phyloP scores from a whole-genome alignment of 495 filamentous ascomycete genomes.

The Penicillium odoratum region DNA sequence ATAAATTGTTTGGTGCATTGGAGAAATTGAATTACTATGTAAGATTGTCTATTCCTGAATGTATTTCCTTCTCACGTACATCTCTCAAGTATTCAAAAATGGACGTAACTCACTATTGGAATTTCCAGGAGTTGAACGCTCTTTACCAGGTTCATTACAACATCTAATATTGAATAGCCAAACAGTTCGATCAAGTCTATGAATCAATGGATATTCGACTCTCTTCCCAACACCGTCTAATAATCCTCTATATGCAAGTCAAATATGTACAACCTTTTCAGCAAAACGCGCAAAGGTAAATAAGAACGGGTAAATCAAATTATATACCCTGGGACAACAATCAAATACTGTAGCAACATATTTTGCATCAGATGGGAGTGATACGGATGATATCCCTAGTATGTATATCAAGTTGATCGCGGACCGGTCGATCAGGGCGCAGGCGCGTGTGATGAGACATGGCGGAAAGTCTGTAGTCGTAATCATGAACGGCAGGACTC shows the following conservation, averaged over 20 bases:
- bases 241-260: slow-evolving; percentile 6
- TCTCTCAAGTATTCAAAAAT: too few species aligned
- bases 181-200: background rate
- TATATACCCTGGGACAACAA: background rate
- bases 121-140: too few species aligned
- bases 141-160: too few species aligned
- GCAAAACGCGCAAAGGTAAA: background rate
- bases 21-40: too few species aligned
- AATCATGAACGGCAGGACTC: background rate
- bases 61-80: too few species aligned
- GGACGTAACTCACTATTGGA: too few species aligned
- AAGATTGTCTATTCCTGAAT: too few species aligned
- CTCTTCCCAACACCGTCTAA: background rate
- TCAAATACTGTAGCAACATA: background rate
- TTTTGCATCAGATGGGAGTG: background rate
- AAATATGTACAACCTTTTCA: slow-evolving; percentile 12
- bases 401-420: slow-evolving; percentile 4
- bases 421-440: background rate
- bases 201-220: background rate
- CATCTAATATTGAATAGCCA: background rate
- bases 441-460: slow-evolving; percentile 1
- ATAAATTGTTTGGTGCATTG: too few species aligned
- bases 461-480: slow-evolving; percentile 1
- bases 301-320: background rate
- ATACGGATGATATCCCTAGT: background rate